Percentiles rank a stretch among this genome's conserved stretches.
These are phyloP conservation scores for Hyphopichia wangnamkhiaoensis DNA, from an alignment of 1,139 yeast species.

Conservation along the genomic window DNA sequence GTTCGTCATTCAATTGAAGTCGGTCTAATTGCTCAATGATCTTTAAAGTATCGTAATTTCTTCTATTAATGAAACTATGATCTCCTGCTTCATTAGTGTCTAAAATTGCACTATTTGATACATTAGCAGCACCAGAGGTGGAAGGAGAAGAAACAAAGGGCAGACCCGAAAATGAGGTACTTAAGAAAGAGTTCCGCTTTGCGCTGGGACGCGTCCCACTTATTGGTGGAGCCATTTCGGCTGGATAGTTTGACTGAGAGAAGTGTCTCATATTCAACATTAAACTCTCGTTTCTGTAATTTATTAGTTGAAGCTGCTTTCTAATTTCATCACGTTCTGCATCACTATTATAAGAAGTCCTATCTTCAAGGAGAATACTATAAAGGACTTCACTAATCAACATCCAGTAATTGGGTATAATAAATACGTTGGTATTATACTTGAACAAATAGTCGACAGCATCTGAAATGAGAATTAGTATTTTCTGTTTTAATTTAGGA, in stretches of 20 bases:
- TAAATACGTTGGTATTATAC: slow-evolving; percentile 65
- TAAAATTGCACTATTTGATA: not conserved
- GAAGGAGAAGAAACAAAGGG: slow-evolving; percentile 1
- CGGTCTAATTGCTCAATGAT: slow-evolving; percentile 37
- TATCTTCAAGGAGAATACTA: slow-evolving; percentile 41
- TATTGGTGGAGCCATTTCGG: slow-evolving; percentile 1
- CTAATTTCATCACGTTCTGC: slow-evolving; percentile 37
- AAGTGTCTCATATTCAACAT: slow-evolving; percentile 46
- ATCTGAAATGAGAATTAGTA: slow-evolving; percentile 29
- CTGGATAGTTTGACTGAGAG: slow-evolving; percentile 8
- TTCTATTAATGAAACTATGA: slow-evolving; percentile 25
- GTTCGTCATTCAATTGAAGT: slow-evolving; percentile 29
- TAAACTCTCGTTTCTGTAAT: slow-evolving; percentile 71
- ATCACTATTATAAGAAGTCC: slow-evolving; percentile 24
- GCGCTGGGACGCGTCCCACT: not conserved
- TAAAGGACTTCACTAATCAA: slow-evolving; percentile 47
- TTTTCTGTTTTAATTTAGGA: slow-evolving; percentile 19
- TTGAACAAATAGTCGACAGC: slow-evolving; percentile 53
- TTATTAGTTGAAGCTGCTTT: slow-evolving; percentile 60
- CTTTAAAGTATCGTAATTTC: slow-evolving; percentile 32
- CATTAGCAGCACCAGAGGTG: not conserved
- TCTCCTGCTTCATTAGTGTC: slow-evolving; percentile 7
- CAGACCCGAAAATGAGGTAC: not conserved
- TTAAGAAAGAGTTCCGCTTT: not conserved
- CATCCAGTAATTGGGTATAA: slow-evolving; percentile 78